phyloP scores from a whole-genome alignment of 345 rosid genomes.

The Tarenaya hassleriana region DNA sequence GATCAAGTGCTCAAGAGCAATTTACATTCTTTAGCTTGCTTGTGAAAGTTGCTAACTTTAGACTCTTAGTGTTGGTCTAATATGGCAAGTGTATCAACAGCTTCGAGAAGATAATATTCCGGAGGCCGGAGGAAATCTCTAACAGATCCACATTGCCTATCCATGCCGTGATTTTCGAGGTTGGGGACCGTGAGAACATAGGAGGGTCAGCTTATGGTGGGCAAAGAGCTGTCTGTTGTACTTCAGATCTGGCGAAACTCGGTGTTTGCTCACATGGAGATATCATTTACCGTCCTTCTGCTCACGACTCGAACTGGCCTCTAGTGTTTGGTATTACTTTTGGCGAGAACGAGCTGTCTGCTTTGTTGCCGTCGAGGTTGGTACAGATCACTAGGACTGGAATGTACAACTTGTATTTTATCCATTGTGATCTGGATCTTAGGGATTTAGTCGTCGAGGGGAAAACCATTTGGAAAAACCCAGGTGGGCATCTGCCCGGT shows the following conservation, averaged over 20 bases:
- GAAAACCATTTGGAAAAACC: conserved; percentile 92
- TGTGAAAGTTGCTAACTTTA: conserved; percentile 20
- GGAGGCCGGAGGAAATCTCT: conserved; percentile 40
- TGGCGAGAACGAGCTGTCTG: conserved; percentile 37
- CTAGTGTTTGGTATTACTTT: conserved; percentile 60
- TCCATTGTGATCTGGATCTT: conserved; percentile 72
- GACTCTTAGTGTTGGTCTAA: conserved; percentile 3
- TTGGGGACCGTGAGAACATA: conserved; percentile 71
- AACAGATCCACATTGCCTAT: conserved; percentile 49
- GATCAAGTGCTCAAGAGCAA: no score
- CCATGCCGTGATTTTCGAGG: conserved; percentile 77
- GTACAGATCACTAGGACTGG: conserved; percentile 73
- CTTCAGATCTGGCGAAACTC: conserved; percentile 78
- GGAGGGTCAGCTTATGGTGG: conserved; percentile 99
- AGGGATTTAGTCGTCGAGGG: conserved; percentile 65
- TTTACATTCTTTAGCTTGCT: conserved; percentile 1
- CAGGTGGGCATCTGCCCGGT: conserved; percentile 82
- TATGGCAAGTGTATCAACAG: conserved; percentile 34
- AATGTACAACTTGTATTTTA: conserved; percentile 90
- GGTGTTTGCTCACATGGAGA: conserved; percentile 76
- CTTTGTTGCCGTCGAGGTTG: conserved; percentile 42
- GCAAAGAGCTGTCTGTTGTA: conserved; percentile 92
- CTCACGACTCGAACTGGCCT: conserved; percentile 61
- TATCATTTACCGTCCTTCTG: conserved; percentile 74
- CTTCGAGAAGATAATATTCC: conserved; percentile 72